Evolutionary conservation across 1,284 basidiomycete species (phyloP), one percentile per base, ranked within the genome.

Genomic region (Ceratobasidium sp.): DNA sequence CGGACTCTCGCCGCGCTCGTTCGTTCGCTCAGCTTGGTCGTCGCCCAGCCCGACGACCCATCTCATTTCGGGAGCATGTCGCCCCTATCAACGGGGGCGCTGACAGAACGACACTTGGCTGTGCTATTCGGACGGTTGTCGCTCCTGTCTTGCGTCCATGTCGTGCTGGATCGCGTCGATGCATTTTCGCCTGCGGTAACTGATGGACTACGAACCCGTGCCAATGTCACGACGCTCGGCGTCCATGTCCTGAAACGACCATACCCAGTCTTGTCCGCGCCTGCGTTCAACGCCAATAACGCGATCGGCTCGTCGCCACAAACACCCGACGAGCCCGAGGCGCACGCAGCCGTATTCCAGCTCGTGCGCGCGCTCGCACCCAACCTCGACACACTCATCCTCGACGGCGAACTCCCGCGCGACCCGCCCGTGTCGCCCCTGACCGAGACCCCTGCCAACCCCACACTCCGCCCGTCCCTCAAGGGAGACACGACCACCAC

Each of bases 321-420:
- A 8, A 23, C 39, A 14, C 28, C 41, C 3, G 36, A 12, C 45
- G 45, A 64, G 21, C 41, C 18, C 4, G 45, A 39, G 21, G 23
- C 43, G 26, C 39, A 64, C 30, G 45, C 46, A 14, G 45, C 61
- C 61, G 61, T 64, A 10, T 64, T 64, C 45, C 61, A 64, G 30
- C 61, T 64, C 26, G 46, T 64, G 16, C 26, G 45, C 9, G 61
- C 61, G 16, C 46, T 64, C 6, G 61, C 61, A 9, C 61, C 61
- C 4, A 64, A 64, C 61, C 45, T 64, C 41, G 61, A 64, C 32
- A 52, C 39, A 2, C 46, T 64, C 32, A 36, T 52, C 14, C 61
- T 64, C 46, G 61, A 64, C 18, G 61, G 61, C 8, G 61, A 64
- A 21, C 61, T 64, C 26, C 61, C 61, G 14, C 61, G 61, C 46